These are phyloP conservation scores for Sporobolus alterniflorus DNA, from an alignment of 202 grass and related monocot genomes.

Conservation along the genomic window DNA sequence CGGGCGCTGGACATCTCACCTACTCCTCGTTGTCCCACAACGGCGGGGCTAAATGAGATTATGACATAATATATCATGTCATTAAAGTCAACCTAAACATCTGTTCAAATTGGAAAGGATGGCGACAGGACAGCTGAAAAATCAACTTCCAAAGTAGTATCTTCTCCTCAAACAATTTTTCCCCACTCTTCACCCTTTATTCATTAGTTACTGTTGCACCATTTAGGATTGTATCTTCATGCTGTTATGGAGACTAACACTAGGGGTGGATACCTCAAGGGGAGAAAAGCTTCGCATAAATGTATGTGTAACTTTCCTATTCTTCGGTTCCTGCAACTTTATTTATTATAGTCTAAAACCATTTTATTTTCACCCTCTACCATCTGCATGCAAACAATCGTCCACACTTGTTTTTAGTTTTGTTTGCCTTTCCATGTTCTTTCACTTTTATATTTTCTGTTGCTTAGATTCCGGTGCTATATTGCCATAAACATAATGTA, in stretches of 20 bases:
- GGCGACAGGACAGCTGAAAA: neutral
- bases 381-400: conserved; percentile 2
- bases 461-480: too few species aligned
- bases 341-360: conserved; percentile 2
- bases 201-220: conserved; percentile 4
- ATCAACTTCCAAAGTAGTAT: neutral
- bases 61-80: neutral
- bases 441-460: neutral
- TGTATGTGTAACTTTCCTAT: conserved; percentile 48
- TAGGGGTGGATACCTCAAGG: conserved; percentile 94
- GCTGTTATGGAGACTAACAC: conserved; percentile 82
- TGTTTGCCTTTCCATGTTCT: neutral
- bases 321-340: conserved; percentile 7
- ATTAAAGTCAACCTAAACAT: neutral
- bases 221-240: conserved; percentile 95
- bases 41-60: too few species aligned
- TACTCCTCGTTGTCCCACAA: too few species aligned
- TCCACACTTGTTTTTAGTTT: conserved; percentile 1
- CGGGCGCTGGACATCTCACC: too few species aligned
- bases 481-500: too few species aligned
- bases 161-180: conserved; percentile 2
- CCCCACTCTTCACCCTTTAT: conserved; percentile 3
- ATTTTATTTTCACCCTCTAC: conserved; percentile 9
- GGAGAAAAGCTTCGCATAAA: conserved; percentile 91
- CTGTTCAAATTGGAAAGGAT: neutral